Conservation (phyloP, 2,329 filamentous ascomycete genomes). For the Raffaelea arxii region DNA sequence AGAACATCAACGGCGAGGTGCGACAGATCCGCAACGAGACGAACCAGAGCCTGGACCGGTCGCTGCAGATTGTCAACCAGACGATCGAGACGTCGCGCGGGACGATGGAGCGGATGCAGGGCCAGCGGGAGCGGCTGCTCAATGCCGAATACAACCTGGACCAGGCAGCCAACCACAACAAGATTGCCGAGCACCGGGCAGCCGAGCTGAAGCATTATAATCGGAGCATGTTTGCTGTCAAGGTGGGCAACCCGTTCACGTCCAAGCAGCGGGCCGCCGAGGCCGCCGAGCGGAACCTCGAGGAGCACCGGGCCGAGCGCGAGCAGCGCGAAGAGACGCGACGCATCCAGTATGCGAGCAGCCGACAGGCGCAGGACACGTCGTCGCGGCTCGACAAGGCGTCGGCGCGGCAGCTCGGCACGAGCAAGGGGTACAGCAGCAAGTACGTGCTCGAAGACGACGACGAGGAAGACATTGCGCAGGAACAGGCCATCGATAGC, state of each 20-base stretch:
- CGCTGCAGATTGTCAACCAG: constrained; percentile 56
- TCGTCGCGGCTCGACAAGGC: constrained; percentile 45
- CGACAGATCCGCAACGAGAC: constrained; percentile 65
- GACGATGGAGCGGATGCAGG: constrained; percentile 63
- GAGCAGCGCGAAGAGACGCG: constrained; percentile 54
- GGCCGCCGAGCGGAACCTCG: constrained; percentile 59
- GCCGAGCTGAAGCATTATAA: constrained; percentile 79
- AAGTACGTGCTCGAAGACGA: constrained; percentile 15
- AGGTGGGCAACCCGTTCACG: constrained; percentile 69
- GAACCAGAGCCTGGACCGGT: constrained; percentile 47
- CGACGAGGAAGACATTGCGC: constrained; percentile 14
- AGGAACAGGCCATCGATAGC: constrained; percentile 42
- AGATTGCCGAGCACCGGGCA: constrained; percentile 68
- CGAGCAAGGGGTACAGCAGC: constrained; percentile 22
- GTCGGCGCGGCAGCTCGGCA: constrained; percentile 48
- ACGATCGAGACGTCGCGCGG: constrained; percentile 61
- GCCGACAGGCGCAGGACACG: constrained; percentile 38
- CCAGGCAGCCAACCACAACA: constrained; percentile 65
- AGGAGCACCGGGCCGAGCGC: constrained; percentile 56
- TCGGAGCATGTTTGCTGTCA: constrained; percentile 81
- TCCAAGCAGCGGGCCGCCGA: constrained; percentile 53
- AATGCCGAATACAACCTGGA: constrained; percentile 80
- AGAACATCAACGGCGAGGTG: constrained; percentile 65
- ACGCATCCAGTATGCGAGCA: constrained; percentile 9
- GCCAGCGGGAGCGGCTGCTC: constrained; percentile 71